These are phyloP conservation scores for Puccinia triticina DNA, from an alignment of 1,284 basidiomycete species.

Conservation along the genomic window DNA sequence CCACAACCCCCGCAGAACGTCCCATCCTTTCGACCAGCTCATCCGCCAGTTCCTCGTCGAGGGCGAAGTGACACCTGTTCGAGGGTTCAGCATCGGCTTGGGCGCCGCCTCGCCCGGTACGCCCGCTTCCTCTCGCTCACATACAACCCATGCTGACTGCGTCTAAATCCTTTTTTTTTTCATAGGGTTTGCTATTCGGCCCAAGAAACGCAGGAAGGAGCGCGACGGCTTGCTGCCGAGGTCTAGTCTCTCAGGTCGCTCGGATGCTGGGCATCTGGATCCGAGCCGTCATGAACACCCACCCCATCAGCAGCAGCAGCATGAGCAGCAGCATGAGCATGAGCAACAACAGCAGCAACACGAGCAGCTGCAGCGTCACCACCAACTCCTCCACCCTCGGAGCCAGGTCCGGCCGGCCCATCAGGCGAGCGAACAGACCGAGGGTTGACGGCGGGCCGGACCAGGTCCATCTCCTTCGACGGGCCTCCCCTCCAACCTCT, in stretches of 20 bases:
- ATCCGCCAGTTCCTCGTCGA: slow-evolving; percentile 30
- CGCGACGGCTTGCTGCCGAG: background rate
- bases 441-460: too few species aligned
- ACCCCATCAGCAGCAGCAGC: background rate
- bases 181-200: slow-evolving; percentile 40
- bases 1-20: background rate
- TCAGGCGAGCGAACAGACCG: too few species aligned
- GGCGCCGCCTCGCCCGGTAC: slow-evolving; percentile 45
- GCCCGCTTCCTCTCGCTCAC: background rate
- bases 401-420: too few species aligned
- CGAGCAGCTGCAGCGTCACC: background rate
- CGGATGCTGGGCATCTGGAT: background rate
- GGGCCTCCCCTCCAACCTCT: too few species aligned
- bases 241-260: background rate
- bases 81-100: slow-evolving; percentile 46
- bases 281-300: background rate
- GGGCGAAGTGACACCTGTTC: slow-evolving; percentile 18
- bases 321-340: background rate
- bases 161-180: background rate
- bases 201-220: slow-evolving; percentile 20
- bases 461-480: too few species aligned
- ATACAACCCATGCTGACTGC: background rate
- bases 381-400: background rate
- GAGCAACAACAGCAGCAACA: background rate
- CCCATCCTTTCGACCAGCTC: slow-evolving; percentile 24